Evolutionary conservation across 1,284 basidiomycete species (phyloP).

Genomic region (Tausonia pullulans): DNA sequence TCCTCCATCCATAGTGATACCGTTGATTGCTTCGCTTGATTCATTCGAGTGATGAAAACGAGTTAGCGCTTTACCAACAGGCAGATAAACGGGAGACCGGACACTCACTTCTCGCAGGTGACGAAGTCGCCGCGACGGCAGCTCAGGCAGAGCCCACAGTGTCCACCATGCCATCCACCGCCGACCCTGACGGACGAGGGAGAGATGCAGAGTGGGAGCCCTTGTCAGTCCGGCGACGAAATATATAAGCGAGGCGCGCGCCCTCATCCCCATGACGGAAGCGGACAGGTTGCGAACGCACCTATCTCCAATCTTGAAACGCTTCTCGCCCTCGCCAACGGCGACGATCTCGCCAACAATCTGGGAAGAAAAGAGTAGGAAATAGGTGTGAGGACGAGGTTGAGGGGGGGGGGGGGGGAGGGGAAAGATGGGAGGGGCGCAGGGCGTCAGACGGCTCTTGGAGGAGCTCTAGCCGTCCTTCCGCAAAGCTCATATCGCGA

Average conservation of each 20-base stretch:
- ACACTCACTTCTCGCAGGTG: slow-evolving; percentile 21
- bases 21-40: slow-evolving; percentile 20
- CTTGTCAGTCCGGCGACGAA: no score
- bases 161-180: slow-evolving; percentile 24
- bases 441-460: neutral
- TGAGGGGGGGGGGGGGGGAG: neutral
- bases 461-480: slow-evolving; percentile 17
- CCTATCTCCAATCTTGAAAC: slow-evolving; percentile 26
- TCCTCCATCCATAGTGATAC: slow-evolving; percentile 32
- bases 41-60: no score
- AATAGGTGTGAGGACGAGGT: slow-evolving; percentile 18
- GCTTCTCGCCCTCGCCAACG: slow-evolving; percentile 19
- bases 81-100: neutral
- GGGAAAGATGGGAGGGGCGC: neutral
- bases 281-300: neutral
- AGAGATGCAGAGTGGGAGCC: neutral
- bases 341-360: slow-evolving; percentile 23
- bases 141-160: slow-evolving; percentile 24
- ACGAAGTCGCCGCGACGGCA: slow-evolving; percentile 27
- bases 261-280: neutral
- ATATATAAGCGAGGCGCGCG: neutral
- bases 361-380: slow-evolving; percentile 16
- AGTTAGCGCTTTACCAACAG: no score
- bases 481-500: neutral
- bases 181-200: neutral